These are phyloP conservation scores for Irpex sp. DNA, from an alignment of 1,284 basidiomycete species.

Conservation along the genomic window DNA sequence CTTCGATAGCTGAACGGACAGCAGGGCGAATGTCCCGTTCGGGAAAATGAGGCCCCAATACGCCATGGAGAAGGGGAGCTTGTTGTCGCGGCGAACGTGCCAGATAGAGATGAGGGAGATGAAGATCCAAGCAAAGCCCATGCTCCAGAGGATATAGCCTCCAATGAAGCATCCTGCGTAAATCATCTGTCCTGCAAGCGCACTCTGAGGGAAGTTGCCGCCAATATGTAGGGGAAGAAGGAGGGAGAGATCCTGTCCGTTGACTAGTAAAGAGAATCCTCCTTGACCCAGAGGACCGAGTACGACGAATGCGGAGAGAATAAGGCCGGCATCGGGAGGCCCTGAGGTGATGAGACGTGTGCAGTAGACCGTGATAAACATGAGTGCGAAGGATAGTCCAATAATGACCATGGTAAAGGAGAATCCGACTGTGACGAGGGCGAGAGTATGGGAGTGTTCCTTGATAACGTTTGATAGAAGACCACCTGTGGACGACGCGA, in stretches of 20 bases:
- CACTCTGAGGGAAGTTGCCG: slow-evolving; percentile 27
- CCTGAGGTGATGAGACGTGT: slow-evolving; percentile 37
- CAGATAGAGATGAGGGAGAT: slow-evolving; percentile 33
- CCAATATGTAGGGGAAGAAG: slow-evolving; percentile 36
- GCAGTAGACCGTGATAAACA: slow-evolving; percentile 44
- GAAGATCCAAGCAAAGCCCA: slow-evolving; percentile 43
- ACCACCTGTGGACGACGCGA: slow-evolving; percentile 56
- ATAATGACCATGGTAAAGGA: slow-evolving; percentile 51
- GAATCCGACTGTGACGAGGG: slow-evolving; percentile 47
- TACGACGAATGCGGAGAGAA: slow-evolving; percentile 49
- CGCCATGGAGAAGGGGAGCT: slow-evolving; percentile 36
- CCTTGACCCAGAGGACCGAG: slow-evolving; percentile 39
- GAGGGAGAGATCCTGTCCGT: slow-evolving; percentile 41
- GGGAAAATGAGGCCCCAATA: slow-evolving; percentile 53
- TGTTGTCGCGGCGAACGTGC: slow-evolving; percentile 23
- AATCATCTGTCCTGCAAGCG: slow-evolving; percentile 33
- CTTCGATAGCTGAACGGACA: slow-evolving; percentile 41
- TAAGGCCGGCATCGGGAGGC: slow-evolving; percentile 32
- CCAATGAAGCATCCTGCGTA: slow-evolving; percentile 37
- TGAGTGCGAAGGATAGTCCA: slow-evolving; percentile 44
- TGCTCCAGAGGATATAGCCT: slow-evolving; percentile 40
- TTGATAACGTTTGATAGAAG: slow-evolving; percentile 43
- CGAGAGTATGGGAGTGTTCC: slow-evolving; percentile 36
- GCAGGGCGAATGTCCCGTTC: slow-evolving; percentile 44
- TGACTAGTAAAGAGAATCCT: slow-evolving; percentile 50